Evolutionary conservation across 306 rosid genomes (phyloP).

Genomic region (Lagenaria siceraria): DNA sequence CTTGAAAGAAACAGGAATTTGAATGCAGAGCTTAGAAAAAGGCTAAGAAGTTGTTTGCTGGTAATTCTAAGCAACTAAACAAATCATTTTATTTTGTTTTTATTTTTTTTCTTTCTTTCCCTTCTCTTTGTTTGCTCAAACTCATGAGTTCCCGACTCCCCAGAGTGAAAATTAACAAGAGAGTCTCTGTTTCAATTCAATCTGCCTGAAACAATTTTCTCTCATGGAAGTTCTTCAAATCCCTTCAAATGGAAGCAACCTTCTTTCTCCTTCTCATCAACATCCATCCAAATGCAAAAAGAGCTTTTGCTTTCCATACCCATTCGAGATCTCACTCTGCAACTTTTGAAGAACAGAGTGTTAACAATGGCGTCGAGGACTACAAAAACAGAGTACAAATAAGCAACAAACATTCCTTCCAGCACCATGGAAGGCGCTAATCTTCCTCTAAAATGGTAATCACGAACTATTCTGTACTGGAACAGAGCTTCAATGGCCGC

Average conservation of each 20-base stretch:
- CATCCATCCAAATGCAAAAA: conserved; percentile 14
- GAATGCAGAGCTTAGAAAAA: not conserved
- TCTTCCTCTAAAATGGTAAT: conserved; percentile 21
- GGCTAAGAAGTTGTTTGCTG: not conserved
- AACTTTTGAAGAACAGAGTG: conserved; percentile 55
- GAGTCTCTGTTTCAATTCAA: not conserved
- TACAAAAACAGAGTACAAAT: conserved; percentile 59
- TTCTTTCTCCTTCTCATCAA: conserved; percentile 20
- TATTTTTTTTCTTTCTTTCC: not conserved
- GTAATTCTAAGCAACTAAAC: not conserved
- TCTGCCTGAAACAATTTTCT: not conserved
- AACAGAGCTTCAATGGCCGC: conserved; percentile 79
- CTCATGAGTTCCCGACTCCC: not conserved
- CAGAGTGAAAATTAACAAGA: not conserved
- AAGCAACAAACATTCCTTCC: conserved; percentile 64
- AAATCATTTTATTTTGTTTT: not conserved
- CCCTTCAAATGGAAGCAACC: conserved; percentile 10
- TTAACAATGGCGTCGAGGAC: conserved; percentile 64
- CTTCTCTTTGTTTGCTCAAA: not conserved
- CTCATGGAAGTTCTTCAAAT: not conserved
- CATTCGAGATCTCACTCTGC: conserved; percentile 18
- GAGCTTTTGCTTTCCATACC: conserved; percentile 11
- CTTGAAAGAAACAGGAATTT: not conserved
- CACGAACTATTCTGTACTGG: conserved; percentile 54
- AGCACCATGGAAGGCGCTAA: conserved; percentile 24